Base-by-base conservation (phyloP, 2,329 filamentous ascomycete species). In the Rhynchosporium graminicola region DNA sequence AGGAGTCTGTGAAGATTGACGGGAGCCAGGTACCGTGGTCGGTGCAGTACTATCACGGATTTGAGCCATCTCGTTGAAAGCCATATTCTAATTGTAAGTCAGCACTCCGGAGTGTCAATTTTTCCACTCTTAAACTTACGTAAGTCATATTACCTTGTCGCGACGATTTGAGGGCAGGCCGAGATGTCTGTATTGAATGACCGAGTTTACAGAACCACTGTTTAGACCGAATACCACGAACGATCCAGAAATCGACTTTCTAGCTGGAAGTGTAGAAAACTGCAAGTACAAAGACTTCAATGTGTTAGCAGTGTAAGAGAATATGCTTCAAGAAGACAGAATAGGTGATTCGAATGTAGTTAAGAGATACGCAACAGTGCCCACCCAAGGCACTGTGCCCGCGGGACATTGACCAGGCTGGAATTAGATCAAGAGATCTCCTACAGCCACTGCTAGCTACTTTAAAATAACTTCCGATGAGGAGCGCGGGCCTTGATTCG, bases 81-180 rank as follows among this genome's bases (percentile, higher is more conserved):
- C 36, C 51, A 54, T 54, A 40, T n/a, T 54, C 51, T 54, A n/a
- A 38, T 26, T 26, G 15, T 12, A 29, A 8, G 31, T 52, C 33
- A 52, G 33, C n/a, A 52, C 50, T 20, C 20, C 9, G 20, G 33
- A 9, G 20, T 4, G 15, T n/a, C 15, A 52, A 36, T 3, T 26
- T 52, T 2, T 3, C 0, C 6, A n/a, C 10, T 9, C 3, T 38
- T n/a, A 9, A 10, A 52, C 29, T 38, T 38, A 52, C 48, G n/a
- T n/a, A 8, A 26, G 2, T 9, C 48, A 15, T 20, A 1, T 2
- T 7, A 31, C 10, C 20, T 26, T 38, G 4, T 2, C n/a, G 7
- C 20, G 13, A 26, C 3, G 46, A 13, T 52, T 36, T 2, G 2
- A 9, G 4, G 10, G 48, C 26, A 36, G 15, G 20, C 4, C 9